Evolutionary conservation across 306 rosid genomes (phyloP), one percentile per base, ranked within the genome.

Genomic region (Senna siamea): DNA sequence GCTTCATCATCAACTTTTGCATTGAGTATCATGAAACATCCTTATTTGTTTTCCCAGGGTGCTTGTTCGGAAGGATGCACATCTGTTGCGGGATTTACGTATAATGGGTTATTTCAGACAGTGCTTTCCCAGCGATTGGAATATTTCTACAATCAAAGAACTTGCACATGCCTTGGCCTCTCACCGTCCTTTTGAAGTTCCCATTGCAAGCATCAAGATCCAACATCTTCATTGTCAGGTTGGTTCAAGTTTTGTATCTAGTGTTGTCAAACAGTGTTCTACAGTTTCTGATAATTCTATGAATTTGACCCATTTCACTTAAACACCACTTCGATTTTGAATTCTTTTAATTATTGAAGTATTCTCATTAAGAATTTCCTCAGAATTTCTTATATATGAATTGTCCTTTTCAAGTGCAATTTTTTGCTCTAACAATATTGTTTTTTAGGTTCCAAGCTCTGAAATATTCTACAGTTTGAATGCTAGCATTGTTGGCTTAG

Each of bases 81-180:
- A 69, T 67, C 86, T 81, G 15, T 66, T 91, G 79, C 86, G 92
- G 50, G 97, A 94, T 84, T 53, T 84, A 50, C 80, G 93, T 48
- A 79, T 94, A 78, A 85, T 88, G 90, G 94, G 90, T 72, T 94
- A 89, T 87, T 94, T 94, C 81, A 89, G 88, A 73, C 97, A 87
- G 85, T 91, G 96, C 84, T 82, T 94, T 83, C 81, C 87, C 14
- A 80, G 81, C 43, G 81, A 84, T 80, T 35, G 64, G 63, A 79
- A 84, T 84, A 88, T 91, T 85, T 81, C 86, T 79, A 88, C 93
- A 0, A 85, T 91, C 77, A 94, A 89, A 78, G 91, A 89, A 73
- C 96, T 91, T 73, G 98, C 98, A 23, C 85, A 77, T 79, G 90
- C 95, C 64, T 78, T 94, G 84, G 85, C 97, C 46, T 88, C 93